Conservation (phyloP, 495 filamentous ascomycete species). For the Achaetomiella virescens region DNA sequence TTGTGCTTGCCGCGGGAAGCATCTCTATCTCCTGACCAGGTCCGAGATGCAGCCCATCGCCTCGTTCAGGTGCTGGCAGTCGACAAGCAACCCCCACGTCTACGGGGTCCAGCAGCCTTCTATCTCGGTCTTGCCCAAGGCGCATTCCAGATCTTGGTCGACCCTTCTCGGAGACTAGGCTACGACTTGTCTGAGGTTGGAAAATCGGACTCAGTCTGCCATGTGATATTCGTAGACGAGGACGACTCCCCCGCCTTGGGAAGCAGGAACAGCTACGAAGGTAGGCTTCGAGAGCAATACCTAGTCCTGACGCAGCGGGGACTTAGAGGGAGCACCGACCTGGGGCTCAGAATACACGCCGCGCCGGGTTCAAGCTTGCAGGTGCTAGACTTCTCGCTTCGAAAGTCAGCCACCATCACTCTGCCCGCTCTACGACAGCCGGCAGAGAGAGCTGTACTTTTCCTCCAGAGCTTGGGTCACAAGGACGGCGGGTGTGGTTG, state of each 20-base stretch:
- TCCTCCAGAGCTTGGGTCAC: background rate
- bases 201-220: slow-evolving; percentile 33
- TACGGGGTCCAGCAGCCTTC: slow-evolving; percentile 40
- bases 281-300: slow-evolving; percentile 18
- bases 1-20: slow-evolving; percentile 44
- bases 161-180: slow-evolving; percentile 48
- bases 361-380: background rate
- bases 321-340: slow-evolving; percentile 13
- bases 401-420: slow-evolving; percentile 32
- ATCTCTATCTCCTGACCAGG: slow-evolving; percentile 42
- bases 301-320: slow-evolving; percentile 16
- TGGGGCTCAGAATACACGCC: slow-evolving; percentile 19
- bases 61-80: slow-evolving; percentile 54
- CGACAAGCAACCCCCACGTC: slow-evolving; percentile 49
- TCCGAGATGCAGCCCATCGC: slow-evolving; percentile 47
- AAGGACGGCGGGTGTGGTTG: background rate
- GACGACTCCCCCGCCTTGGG: background rate
- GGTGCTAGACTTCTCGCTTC: slow-evolving; percentile 28
- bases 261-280: slow-evolving; percentile 4
- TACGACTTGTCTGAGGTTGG: slow-evolving; percentile 43
- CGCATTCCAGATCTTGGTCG: slow-evolving; percentile 51
- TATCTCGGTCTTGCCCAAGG: slow-evolving; percentile 46
- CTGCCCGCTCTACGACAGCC: slow-evolving; percentile 29
- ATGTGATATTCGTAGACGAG: background rate
- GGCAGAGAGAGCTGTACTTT: slow-evolving; percentile 3